phyloP scores from a whole-genome alignment of 176 grass and related monocot genomes.

The Sorghum bicolor region DNA sequence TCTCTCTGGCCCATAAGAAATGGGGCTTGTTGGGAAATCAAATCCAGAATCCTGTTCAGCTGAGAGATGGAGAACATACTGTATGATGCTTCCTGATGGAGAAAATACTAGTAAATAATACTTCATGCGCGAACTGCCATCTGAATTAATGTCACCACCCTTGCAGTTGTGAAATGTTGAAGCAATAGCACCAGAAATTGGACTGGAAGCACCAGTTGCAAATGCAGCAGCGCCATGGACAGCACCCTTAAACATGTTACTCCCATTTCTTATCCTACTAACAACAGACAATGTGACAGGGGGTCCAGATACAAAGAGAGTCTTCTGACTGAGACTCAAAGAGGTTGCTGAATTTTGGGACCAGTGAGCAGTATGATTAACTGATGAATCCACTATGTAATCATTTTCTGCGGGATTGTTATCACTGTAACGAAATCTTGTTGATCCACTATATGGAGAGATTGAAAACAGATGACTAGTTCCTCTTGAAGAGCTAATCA shows the following conservation, averaged over 20 bases:
- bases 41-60: constrained; percentile 39
- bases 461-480: constrained; percentile 90
- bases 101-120: constrained; percentile 87
- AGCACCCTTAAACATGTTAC: constrained; percentile 65
- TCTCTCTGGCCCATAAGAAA: constrained; percentile 47
- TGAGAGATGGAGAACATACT: constrained; percentile 72
- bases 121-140: constrained; percentile 46
- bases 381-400: constrained; percentile 39
- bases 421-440: constrained; percentile 54
- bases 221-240: constrained; percentile 71
- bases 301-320: constrained; percentile 44
- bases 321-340: constrained; percentile 64
- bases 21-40: constrained; percentile 33
- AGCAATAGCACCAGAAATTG: constrained; percentile 62
- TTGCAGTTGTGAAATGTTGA: constrained; percentile 81
- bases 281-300: constrained; percentile 81
- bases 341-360: constrained; percentile 37
- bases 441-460: constrained; percentile 58
- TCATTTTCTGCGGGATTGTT: constrained; percentile 41
- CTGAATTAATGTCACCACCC: constrained; percentile 22
- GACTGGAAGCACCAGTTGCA: constrained; percentile 59
- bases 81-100: constrained; percentile 83
- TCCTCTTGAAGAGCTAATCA: constrained; percentile 94
- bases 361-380: constrained; percentile 35
- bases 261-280: constrained; percentile 88